Percentiles rank a stretch among this genome's conserved stretches.
phyloP scores from a whole-genome alignment of 2,329 filamentous ascomycete genomes.

The Pseudogymnoascus sp. region DNA sequence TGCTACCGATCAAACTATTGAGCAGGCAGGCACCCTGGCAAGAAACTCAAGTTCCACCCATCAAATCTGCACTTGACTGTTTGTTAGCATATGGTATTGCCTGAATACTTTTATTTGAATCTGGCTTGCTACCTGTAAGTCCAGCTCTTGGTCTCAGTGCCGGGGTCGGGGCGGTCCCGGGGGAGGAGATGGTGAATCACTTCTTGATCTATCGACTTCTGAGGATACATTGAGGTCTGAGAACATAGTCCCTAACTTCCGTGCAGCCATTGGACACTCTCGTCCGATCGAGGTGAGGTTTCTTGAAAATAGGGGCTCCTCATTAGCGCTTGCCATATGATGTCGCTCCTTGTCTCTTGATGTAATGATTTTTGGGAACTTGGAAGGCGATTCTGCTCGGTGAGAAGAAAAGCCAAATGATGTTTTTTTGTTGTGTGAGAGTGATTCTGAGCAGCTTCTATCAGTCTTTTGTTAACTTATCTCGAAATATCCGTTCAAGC shows the following conservation, averaged over 20 bases:
- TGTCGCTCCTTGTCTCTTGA: background rate
- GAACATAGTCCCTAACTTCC: background rate
- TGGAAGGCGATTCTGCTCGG: background rate
- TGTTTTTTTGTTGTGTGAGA: background rate
- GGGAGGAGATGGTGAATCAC: conserved; percentile 34
- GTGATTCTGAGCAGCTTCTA: background rate
- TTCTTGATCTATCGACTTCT: conserved; percentile 29
- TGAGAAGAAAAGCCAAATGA: background rate
- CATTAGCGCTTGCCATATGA: conserved; percentile 6
- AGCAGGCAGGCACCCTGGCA: background rate
- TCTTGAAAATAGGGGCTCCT: background rate
- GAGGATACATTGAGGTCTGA: background rate
- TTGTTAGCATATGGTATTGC: background rate
- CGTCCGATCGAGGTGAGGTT: background rate
- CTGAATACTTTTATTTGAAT: background rate
- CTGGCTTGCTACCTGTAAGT: conserved; percentile 11
- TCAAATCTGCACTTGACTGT: background rate
- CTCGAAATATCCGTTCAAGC: background rate
- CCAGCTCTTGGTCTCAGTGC: conserved; percentile 18
- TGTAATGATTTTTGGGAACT: background rate
- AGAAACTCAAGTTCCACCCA: background rate
- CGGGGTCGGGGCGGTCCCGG: conserved; percentile 35
- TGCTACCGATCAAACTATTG: background rate
- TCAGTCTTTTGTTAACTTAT: background rate
- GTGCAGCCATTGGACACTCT: background rate